Percentiles rank a stretch among this genome's conserved stretches.
These are phyloP conservation scores for Dendrobium chrysotoxum DNA, from an alignment of 106 monocot genomes.

Conservation along the genomic window DNA sequence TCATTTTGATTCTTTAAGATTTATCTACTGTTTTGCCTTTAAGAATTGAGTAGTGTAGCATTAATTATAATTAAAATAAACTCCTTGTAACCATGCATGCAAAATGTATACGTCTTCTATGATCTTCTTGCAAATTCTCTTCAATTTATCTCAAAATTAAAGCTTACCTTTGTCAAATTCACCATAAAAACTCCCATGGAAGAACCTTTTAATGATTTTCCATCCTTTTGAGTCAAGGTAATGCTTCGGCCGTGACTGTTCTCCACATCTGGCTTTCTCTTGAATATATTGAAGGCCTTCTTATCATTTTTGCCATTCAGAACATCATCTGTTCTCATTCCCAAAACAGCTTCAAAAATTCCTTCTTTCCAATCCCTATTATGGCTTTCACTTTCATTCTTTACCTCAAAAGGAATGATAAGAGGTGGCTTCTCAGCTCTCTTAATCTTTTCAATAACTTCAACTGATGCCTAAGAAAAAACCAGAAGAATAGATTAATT, in stretches of 20 bases:
- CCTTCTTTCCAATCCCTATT: slow-evolving; percentile 29
- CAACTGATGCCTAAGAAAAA: slow-evolving; percentile 38
- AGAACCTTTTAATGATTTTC: slow-evolving; percentile 32
- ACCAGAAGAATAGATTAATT: background rate
- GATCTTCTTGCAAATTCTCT: too few species aligned
- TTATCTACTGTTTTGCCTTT: too few species aligned
- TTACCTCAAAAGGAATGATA: slow-evolving; percentile 35
- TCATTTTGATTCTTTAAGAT: too few species aligned
- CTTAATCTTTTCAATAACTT: slow-evolving; percentile 41
- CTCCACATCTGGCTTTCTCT: slow-evolving; percentile 54
- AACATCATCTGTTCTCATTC: slow-evolving; percentile 12
- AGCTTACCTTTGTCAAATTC: slow-evolving; percentile 61
- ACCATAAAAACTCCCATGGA: slow-evolving; percentile 74
- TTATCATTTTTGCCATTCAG: slow-evolving; percentile 25
- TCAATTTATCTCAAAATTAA: too few species aligned
- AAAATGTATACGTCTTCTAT: too few species aligned
- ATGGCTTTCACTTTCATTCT: slow-evolving; percentile 11
- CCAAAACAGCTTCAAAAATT: slow-evolving; percentile 40
- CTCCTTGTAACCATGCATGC: too few species aligned
- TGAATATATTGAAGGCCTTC: slow-evolving; percentile 43
- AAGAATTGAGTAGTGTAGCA: too few species aligned
- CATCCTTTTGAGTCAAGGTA: slow-evolving; percentile 43
- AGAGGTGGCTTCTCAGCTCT: slow-evolving; percentile 34
- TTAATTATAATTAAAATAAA: too few species aligned
- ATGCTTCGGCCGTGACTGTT: slow-evolving; percentile 77